Conservation (phyloP, 306 rosid species). For the Hippophae rhamnoides region DNA sequence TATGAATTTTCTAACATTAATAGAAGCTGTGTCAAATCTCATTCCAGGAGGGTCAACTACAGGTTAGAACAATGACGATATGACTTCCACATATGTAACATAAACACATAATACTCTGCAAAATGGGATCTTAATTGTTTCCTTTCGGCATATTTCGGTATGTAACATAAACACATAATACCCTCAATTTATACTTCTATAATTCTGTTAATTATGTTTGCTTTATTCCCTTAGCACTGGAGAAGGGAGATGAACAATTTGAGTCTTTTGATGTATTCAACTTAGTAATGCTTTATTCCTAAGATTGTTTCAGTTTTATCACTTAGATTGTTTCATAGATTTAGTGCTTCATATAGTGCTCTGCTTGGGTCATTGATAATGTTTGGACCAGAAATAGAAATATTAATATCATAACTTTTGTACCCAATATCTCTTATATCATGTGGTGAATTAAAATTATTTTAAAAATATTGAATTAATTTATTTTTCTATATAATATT, state of each 20-base stretch:
- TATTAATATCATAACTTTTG: too few species aligned
- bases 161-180: constrained; percentile 22
- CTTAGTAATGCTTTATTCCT: constrained; percentile 6
- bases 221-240: constrained; percentile 2
- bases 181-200: constrained; percentile 10
- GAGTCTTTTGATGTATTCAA: neutral
- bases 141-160: constrained; percentile 14
- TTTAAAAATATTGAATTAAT: too few species aligned
- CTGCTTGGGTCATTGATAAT: too few species aligned
- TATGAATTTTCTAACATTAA: constrained; percentile 18
- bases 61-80: constrained; percentile 20
- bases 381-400: too few species aligned
- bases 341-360: neutral
- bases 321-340: neutral
- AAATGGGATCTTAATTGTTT: constrained; percentile 16
- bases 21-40: constrained; percentile 15
- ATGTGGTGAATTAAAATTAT: too few species aligned
- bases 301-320: constrained; percentile 6
- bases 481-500: too few species aligned
- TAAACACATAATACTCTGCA: too few species aligned
- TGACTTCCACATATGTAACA: constrained; percentile 8
- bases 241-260: neutral
- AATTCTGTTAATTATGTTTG: neutral
- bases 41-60: constrained; percentile 15
- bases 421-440: too few species aligned